Evolutionary conservation across 2,329 filamentous ascomycete species (phyloP).

Genomic region (Helicocarpus griseus): DNA sequence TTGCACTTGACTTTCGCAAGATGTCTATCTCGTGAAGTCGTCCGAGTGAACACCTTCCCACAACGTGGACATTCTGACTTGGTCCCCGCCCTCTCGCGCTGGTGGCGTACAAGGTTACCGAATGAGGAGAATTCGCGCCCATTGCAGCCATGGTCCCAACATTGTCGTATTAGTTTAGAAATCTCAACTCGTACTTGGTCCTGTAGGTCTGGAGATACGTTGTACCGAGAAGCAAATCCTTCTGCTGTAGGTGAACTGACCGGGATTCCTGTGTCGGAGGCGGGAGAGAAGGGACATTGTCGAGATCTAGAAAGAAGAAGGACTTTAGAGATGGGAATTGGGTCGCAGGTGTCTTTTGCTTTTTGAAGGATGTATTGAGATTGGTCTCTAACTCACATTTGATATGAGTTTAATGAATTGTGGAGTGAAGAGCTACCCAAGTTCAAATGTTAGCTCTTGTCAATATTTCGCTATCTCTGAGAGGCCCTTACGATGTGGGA

Average conservation of each 20-base stretch:
- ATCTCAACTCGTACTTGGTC: slow-evolving; percentile 59
- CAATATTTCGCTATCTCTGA: neutral
- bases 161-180: slow-evolving; percentile 82
- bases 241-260: neutral
- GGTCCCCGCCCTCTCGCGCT: slow-evolving; percentile 86
- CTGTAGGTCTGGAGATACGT: slow-evolving; percentile 25
- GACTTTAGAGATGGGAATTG: neutral
- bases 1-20: slow-evolving; percentile 86
- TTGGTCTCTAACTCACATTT: neutral
- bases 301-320: neutral
- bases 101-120: slow-evolving; percentile 85
- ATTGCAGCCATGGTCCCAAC: slow-evolving; percentile 96
- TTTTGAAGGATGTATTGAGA: no score
- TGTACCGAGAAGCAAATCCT: slow-evolving; percentile 1
- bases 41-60: slow-evolving; percentile 86
- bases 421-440: neutral
- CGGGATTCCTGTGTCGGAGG: neutral
- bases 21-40: slow-evolving; percentile 80
- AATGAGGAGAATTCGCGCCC: slow-evolving; percentile 93
- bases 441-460: neutral
- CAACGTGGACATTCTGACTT: slow-evolving; percentile 88
- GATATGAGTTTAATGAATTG: neutral
- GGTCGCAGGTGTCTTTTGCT: no score
- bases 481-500: neutral
- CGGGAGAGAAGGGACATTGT: slow-evolving; percentile 1